Base-by-base conservation (phyloP, 108 stramenopile genomes). In the Nitzschia putrida region DNA sequence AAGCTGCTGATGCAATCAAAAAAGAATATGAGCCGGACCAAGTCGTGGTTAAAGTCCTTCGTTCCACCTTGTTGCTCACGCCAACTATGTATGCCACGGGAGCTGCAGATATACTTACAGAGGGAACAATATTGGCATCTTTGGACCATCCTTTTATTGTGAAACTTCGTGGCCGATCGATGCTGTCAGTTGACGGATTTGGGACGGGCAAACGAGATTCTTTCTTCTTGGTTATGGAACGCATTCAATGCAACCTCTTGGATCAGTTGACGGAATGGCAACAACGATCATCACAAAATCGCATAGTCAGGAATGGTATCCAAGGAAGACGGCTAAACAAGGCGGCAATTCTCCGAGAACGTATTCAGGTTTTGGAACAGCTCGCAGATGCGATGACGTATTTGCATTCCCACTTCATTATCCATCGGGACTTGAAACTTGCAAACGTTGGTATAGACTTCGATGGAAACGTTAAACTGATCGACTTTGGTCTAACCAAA, bases 401-500 rank as follows among this genome's bases (percentile, higher is more conserved):
- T 53, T 40, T 77, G 13, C 76, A 77, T 41, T 40, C 42, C 37
- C 24, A 57, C 7, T 56, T 58, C 11, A 57, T 80, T 4, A 73
- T 75, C 13, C 72, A 73, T 24, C 68, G 79, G 7, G 79, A 80
- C 42, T 21, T 80, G 49, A 68, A 71, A 42, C 71, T 66, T 3
- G n/a, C 56, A 53, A 78, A 78, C 25, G 67, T 78, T 56, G 80
- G 80, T 52, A 47, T 76, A 20, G 66, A 71, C 51, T 3, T 7
- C 20, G 11, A 41, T 0, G 67, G 61, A 37, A 56, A 41, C 21
- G 66, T 76, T 14, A 80, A 78, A 60, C 54, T 81, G 8, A 51
- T 73, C 25, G 77, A 78, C 44, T 82, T 82, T 65, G 81, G 77
- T 10, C 50, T 78, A 26, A 77, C 81, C 41, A 78, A 75, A 54